These are phyloP conservation scores for Rhizopus microsporus DNA, from an alignment of 371 early-diverging fungal species.

Conservation along the genomic window DNA sequence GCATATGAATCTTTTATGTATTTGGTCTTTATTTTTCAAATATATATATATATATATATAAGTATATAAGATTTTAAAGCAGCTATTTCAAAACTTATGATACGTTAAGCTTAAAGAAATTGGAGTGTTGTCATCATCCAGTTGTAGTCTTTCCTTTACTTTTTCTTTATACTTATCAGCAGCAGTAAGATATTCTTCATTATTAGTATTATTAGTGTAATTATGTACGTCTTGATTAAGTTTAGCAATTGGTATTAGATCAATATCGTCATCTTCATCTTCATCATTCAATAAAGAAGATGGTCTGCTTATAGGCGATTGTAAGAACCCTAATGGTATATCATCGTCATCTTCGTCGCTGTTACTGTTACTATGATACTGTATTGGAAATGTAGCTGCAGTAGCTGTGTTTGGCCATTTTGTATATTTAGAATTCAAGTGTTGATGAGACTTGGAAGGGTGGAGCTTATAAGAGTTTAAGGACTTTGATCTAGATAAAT, in stretches of 20 bases:
- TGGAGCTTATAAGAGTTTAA: slow-evolving; percentile 10
- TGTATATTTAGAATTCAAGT: slow-evolving; percentile 1
- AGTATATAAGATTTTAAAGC: too few species aligned
- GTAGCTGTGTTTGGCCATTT: slow-evolving; percentile 10
- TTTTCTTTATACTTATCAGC: slow-evolving; percentile 38
- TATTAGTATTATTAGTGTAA: background rate
- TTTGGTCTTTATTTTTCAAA: background rate
- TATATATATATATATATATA: too few species aligned
- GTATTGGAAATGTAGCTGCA: background rate
- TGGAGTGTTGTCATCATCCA: slow-evolving; percentile 23
- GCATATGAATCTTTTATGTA: background rate
- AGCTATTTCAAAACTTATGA: background rate
- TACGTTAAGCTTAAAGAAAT: slow-evolving; percentile 16
- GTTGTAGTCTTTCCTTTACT: slow-evolving; percentile 28
- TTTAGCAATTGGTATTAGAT: slow-evolving; percentile 28
- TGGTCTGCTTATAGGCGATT: slow-evolving; percentile 24
- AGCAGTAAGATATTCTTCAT: slow-evolving; percentile 27
- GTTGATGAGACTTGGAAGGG: slow-evolving; percentile 9
- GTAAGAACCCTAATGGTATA: slow-evolving; percentile 22
- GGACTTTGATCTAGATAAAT: slow-evolving; percentile 21
- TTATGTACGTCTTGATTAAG: background rate
- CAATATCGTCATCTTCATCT: slow-evolving; percentile 36
- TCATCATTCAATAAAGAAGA: slow-evolving; percentile 28
- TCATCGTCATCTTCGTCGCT: slow-evolving; percentile 21
- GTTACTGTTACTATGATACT: background rate